phyloP scores from a whole-genome alignment of 306 rosid genomes.

The Cucurbita maxima region DNA sequence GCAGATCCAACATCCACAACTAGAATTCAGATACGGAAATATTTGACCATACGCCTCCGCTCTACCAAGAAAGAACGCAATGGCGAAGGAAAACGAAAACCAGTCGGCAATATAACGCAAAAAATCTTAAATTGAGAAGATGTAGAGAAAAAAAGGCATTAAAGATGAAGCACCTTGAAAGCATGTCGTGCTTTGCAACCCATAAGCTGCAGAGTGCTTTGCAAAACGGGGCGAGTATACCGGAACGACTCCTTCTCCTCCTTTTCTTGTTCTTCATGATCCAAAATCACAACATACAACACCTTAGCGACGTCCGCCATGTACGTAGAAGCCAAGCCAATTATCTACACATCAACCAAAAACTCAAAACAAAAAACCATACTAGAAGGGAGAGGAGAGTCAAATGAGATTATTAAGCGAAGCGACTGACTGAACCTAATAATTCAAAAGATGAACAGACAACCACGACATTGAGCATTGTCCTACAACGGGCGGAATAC shows the following conservation, averaged over 20 bases:
- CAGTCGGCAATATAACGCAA: background rate
- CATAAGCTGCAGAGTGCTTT: slow-evolving; percentile 84
- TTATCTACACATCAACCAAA: background rate
- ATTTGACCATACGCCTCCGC: background rate
- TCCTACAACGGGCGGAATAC: background rate
- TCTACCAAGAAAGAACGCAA: background rate
- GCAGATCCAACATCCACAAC: background rate
- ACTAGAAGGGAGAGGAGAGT: no score
- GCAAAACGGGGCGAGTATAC: slow-evolving; percentile 73
- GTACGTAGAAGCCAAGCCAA: background rate
- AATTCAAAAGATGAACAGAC: no score
- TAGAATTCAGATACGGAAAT: background rate
- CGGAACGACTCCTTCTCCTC: slow-evolving; percentile 53
- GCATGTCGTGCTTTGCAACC: slow-evolving; percentile 96
- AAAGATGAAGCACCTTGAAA: slow-evolving; percentile 44
- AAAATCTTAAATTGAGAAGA: background rate
- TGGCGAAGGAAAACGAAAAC: background rate
- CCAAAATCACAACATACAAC: slow-evolving; percentile 55
- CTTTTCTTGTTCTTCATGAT: slow-evolving; percentile 28
- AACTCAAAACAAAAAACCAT: background rate
- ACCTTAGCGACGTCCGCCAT: slow-evolving; percentile 36
- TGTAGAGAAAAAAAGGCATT: background rate
- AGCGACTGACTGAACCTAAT: no score
- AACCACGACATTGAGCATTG: background rate
- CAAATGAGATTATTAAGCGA: no score